These are phyloP conservation scores for Coprinopsis strossmayeri DNA, from an alignment of 768 basidiomycete genomes.

Conservation along the genomic window DNA sequence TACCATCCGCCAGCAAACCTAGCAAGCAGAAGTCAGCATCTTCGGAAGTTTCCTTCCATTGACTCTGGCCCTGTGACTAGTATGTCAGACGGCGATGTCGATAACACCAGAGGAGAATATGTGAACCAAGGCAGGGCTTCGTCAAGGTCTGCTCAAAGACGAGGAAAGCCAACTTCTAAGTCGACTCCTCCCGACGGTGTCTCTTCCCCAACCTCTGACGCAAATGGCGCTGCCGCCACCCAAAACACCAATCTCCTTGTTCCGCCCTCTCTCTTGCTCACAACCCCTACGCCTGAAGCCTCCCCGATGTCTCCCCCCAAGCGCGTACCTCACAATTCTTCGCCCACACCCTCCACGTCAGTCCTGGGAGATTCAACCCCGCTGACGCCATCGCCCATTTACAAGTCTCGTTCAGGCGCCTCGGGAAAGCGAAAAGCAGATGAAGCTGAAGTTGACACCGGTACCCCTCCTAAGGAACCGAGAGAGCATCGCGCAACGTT, in stretches of 20 bases:
- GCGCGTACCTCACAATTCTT: constrained; percentile 23
- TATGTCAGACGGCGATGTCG: constrained; percentile 8
- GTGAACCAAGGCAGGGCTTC: background rate
- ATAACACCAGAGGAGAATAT: background rate
- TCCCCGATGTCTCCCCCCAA: constrained; percentile 28
- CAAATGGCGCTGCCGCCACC: constrained; percentile 16
- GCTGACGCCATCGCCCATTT: constrained; percentile 21
- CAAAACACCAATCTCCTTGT: constrained; percentile 25
- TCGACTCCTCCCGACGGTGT: constrained; percentile 7
- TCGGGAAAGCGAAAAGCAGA: constrained; percentile 70
- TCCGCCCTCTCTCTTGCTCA: constrained; percentile 33
- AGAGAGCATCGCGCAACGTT: constrained; percentile 53
- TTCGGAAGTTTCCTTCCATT: constrained; percentile 3
- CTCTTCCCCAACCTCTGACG: constrained; percentile 15
- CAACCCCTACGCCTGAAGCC: constrained; percentile 33
- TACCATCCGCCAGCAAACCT: background rate
- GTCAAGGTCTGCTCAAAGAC: background rate
- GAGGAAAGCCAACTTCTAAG: background rate
- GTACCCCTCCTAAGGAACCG: constrained; percentile 58
- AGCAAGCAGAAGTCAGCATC: background rate
- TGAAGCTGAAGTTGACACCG: constrained; percentile 48
- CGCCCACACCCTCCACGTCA: constrained; percentile 24
- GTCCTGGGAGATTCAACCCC: constrained; percentile 20
- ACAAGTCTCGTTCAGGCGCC: constrained; percentile 27
- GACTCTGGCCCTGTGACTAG: constrained; percentile 2